Percentiles rank a stretch among this genome's conserved stretches.
Conservation (phyloP, 2,329 filamentous ascomycete species). For the Penicillium olsonii region DNA sequence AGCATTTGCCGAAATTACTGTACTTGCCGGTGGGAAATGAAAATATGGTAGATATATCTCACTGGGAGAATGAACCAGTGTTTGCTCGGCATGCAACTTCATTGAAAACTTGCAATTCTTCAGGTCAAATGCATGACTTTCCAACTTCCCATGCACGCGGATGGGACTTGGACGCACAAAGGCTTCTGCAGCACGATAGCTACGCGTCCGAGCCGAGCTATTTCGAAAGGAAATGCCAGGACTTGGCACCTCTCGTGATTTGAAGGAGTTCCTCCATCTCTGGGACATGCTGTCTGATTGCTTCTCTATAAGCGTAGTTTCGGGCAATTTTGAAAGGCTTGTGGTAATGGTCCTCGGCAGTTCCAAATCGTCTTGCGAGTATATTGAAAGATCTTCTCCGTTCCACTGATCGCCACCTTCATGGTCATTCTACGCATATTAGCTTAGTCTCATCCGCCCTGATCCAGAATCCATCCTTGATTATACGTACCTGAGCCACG, state of each 20-base stretch:
- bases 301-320: too few relatives aligned
- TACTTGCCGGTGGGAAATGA: slow-evolving; percentile 79
- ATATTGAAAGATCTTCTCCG: slow-evolving; percentile 92
- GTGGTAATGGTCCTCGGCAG: too few relatives aligned
- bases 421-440: slow-evolving; percentile 77
- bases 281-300: slow-evolving; percentile 60
- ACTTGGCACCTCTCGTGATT: too few relatives aligned
- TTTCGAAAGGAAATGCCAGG: too few relatives aligned
- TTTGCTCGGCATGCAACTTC: slow-evolving; percentile 60
- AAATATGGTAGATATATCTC: slow-evolving; percentile 85
- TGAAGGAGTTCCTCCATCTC: too few relatives aligned
- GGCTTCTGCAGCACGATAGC: slow-evolving; percentile 90
- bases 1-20: slow-evolving; percentile 72
- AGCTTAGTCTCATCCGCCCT: too few relatives aligned
- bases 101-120: slow-evolving; percentile 75
- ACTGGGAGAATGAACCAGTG: slow-evolving; percentile 68
- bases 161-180: slow-evolving; percentile 85
- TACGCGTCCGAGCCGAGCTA: too few relatives aligned
- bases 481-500: slow-evolving; percentile 63
- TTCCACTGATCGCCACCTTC: slow-evolving; percentile 94
- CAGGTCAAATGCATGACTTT: slow-evolving; percentile 78
- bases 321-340: too few relatives aligned
- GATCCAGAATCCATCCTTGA: too few relatives aligned
- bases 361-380: slow-evolving; percentile 76
- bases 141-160: slow-evolving; percentile 69